Evolutionary conservation across 176 grass and related monocot species (phyloP), one percentile per base, ranked within the genome.

Genomic region (Carex kokanica): DNA sequence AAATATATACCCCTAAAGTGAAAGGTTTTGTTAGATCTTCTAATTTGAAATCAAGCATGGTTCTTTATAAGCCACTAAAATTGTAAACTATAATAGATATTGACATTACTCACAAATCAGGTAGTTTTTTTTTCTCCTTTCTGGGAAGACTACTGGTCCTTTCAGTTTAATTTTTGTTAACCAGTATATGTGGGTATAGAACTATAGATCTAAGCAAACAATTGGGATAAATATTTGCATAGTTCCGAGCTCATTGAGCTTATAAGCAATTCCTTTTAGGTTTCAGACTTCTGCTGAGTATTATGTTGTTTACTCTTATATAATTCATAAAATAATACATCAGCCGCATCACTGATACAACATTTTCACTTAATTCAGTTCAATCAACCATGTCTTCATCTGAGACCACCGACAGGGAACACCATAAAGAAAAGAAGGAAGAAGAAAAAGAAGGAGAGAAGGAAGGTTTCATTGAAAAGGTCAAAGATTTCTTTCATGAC

Each of bases 401-500:
- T 65, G 86, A 83, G 17, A 82, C 85, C 9, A 87, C 85, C 9
- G 87, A 91, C 23, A 88, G 89, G 53, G 78, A 70, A 72, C 55
- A 53, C 75, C 45, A 85, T 71, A 60, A 88, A 84, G 82, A 84
- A 79, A 69, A 84, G 24, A 60, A 85, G 36, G 56, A 78, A 9
- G 79, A 63, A 7, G 80, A 84, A 69, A 88, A 78, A 45, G 84
- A 84, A 2, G 57, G 74, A 3, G 60, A 90, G 29, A 55, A 87
- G 16, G 91, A 75, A 40, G 91, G 89, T 0, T 98, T 98, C 85
- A 81, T 95, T 54, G 96, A 93, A 0, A 93, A 98, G 84, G 96
- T 95, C 2, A 95, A 95, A 86, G 92, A 93, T 81, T 98, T 98
- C 86, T 91, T 98, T 84, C 96, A 98, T 79, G 93, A 98, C 84